Evolutionary conservation across 139 green algal genomes (phyloP), one percentile per base, ranked within the genome.

Genomic region (Desmodesmus armatus): DNA sequence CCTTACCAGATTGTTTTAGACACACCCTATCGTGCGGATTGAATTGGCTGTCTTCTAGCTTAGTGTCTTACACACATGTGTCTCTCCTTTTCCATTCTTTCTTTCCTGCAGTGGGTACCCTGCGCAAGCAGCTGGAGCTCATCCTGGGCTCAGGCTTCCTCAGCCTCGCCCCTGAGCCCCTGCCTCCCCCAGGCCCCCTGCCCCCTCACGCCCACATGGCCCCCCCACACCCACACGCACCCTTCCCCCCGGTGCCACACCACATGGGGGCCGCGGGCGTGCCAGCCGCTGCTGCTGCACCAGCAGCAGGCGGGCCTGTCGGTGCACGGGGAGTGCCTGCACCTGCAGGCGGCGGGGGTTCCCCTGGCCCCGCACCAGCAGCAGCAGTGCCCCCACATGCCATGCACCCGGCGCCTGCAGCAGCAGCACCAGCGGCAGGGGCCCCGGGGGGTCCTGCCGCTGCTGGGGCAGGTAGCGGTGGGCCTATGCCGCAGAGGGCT

Each of bases 141-240:
- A 40, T 84, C n/a, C 41, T 76, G 39, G 62, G 17, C 6, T 76
- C 35, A 31, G 25, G 29, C n/a, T 84, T 76, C 62, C 6, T 60
- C 6, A 71, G 44, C 62, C 40, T 84, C n/a, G 76, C 41, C 11
- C 78, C 78, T 25, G 78, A 84, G 78, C 60, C 40, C 17, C 25
- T 55, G 19, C 53, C 44, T 29, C 78, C 62, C 5, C 31, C 43
- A 21, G 25, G 29, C 5, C 78, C 41, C 9, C n/a, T n/a, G n/a
- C 73, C 47, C 21, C 73, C 44, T 21, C 73, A 69, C 29, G 23
- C 35, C n/a, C n/a, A n/a, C n/a, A n/a, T n/a, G n/a, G n/a, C n/a
- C n/a, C 40, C 70, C 23, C 37, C 70, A 23, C 27, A 41, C 41
- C n/a, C n/a, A 37, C 58, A 63, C 21, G 35, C 58, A 11, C 58